Percentiles rank a stretch among this genome's conserved stretches.
Evolutionary conservation across 1,284 basidiomycete species (phyloP).

Genomic region (Xanthoconium separans): DNA sequence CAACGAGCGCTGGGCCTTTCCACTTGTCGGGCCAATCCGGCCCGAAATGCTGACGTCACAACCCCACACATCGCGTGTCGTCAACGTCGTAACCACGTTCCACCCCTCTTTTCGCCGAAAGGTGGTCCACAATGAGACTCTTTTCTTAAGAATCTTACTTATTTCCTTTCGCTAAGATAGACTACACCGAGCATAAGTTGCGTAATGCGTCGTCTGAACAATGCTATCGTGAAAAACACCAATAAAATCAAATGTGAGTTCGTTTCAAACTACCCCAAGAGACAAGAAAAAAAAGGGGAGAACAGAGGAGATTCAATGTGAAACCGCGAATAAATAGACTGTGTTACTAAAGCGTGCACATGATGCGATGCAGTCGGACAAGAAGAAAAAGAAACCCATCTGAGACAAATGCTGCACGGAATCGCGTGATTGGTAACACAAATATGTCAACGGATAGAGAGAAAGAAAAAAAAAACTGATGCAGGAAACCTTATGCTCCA

Average conservation of each 20-base stretch:
- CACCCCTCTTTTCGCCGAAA: too few species aligned
- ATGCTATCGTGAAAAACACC: background rate
- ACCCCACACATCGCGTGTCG: too few species aligned
- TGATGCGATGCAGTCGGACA: too few species aligned
- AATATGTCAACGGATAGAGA: background rate
- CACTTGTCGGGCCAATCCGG: background rate
- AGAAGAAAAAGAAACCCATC: background rate
- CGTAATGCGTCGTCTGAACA: slow-evolving; percentile 2
- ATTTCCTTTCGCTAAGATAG: slow-evolving; percentile 20
- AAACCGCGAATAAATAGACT: slow-evolving; percentile 11
- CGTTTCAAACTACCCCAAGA: background rate
- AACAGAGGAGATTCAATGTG: background rate
- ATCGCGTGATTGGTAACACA: slow-evolving; percentile 9
- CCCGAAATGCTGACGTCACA: background rate
- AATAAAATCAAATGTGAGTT: background rate
- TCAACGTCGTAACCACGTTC: too few species aligned
- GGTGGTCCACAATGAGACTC: too few species aligned
- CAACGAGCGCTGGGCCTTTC: too few species aligned
- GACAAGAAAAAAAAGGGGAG: background rate
- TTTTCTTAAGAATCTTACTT: slow-evolving; percentile 3
- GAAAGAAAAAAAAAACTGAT: background rate
- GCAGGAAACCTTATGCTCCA: slow-evolving; percentile 11
- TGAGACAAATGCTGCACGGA: slow-evolving; percentile 1
- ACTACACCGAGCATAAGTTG: slow-evolving; percentile 26
- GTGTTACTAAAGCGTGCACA: background rate